Base-by-base conservation (phyloP, 495 filamentous ascomycete genomes). In the Penicillium herquei region DNA sequence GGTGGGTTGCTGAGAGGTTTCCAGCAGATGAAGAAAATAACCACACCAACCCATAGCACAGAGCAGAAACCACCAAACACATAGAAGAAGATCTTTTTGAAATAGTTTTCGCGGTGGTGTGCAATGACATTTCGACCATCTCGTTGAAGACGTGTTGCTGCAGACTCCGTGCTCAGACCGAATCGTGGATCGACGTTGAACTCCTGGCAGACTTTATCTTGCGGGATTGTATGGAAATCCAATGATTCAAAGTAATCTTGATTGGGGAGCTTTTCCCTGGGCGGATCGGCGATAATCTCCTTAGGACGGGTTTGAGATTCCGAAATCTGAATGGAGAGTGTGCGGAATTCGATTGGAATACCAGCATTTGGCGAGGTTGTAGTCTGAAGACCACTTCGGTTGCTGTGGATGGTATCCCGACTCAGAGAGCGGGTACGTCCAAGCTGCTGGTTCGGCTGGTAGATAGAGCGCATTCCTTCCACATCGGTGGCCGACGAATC, bases 51-150 rank as follows among this genome's bases (percentile, higher is more conserved):
- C 51, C 89, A 79, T 2, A 91, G 78, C 13, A 91, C 72, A 1
- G 84, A 80, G n/a, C 88, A 87, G 56, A 90, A 90, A 8, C 87
- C 88, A 48, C 82, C 84, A 64, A 89, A 90, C 64, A 89, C 80
- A 64, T 91, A 90, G 17, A 78, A 78, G 7, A 89, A 72, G 18
- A 81, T 78, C 57, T 83, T 81, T 40, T 73, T 71, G 49, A 84
- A 55, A 18, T 76, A 78, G 49, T 77, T 81, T 12, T 85, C 84
- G 1, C 80, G 68, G 32, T 83, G 81, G 0, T 81, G 79, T 12
- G 83, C 77, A 26, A 83, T 81, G 7, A 79, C 72, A 57, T 91
- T 91, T 43, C 70, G 76, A 5, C 86, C 85, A 67, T 85, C 80
- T 42, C 82, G 74, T 35, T 75, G 72, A 8, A 82, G 69, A 35